phyloP scores from a whole-genome alignment of 495 filamentous ascomycete species.

The Podospora pseudoanserina region DNA sequence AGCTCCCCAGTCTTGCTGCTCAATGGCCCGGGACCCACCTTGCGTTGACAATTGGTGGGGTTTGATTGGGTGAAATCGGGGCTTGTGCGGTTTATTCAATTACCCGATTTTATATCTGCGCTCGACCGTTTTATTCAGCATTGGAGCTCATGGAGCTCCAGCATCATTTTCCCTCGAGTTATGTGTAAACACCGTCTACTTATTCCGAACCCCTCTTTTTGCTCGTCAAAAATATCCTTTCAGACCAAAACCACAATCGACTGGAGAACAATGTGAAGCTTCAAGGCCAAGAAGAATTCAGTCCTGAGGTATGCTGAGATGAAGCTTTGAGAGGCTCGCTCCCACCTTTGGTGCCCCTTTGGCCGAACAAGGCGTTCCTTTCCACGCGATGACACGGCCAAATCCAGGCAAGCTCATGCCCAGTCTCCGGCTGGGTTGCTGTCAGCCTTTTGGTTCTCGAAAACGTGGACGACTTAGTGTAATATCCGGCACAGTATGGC shows the following conservation, averaged over 20 bases:
- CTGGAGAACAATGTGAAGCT: too few species aligned
- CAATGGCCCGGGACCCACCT: slow-evolving; percentile 12
- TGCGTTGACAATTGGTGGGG: slow-evolving; percentile 23
- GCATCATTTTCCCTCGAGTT: background rate
- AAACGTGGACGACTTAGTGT: background rate
- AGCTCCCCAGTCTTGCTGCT: slow-evolving; percentile 1
- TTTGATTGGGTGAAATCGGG: slow-evolving; percentile 21
- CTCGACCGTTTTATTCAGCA: background rate
- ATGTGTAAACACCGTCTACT: too few species aligned
- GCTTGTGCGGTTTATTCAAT: slow-evolving; percentile 15
- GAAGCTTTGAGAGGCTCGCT: too few species aligned
- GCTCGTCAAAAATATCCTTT: too few species aligned
- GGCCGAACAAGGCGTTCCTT: too few species aligned
- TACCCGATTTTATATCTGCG: slow-evolving; percentile 14
- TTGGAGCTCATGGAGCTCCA: background rate
- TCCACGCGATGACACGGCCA: background rate
- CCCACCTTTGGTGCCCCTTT: too few species aligned
- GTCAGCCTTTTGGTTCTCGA: background rate
- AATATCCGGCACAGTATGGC: background rate
- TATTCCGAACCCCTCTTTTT: too few species aligned
- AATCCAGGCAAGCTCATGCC: background rate
- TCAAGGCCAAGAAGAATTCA: too few species aligned
- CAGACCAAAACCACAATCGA: too few species aligned
- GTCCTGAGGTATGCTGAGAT: too few species aligned
- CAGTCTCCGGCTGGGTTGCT: background rate